Base-by-base conservation (phyloP, 2,329 filamentous ascomycete genomes). In the Laburnicola sp. region DNA sequence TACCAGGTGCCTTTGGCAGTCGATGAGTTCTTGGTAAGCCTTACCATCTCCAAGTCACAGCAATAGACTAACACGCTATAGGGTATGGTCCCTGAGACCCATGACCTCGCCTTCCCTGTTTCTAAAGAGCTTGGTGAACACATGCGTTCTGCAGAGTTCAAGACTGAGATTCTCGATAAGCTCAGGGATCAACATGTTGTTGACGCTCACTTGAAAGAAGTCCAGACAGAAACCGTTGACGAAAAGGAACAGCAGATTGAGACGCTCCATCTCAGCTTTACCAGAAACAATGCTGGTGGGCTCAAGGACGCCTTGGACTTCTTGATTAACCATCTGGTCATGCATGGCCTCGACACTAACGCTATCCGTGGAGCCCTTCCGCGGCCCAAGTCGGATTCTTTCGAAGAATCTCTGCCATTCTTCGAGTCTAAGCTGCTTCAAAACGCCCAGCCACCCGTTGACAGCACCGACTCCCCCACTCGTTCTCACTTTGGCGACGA, bases 1-100 rank as follows among this genome's bases (percentile, higher is more conserved):
- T 99, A 95, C 83, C 94, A 97, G 80, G 93, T 99, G 31, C 93
- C 94, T 56, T 89, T 96, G 71, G 96, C 93, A 64, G 91, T 97
- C 43, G 94, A 99, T 72, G 91, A 94, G 68, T 93, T 99, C 64
- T 77, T 99, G 75, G 86, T 89, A 80, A 44, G 63, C 36, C 45
- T 37, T 22, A 27, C 25, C 9, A 39, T 45, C n/a, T 45, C 37
- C 25, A 7, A 8, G 25, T 6, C 23, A 22, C 22, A 26, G 10
- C 23, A 9, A 11, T 22, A 42, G 50, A 57, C 71, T 79, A 62
- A 77, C 58, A 40, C 16, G 50, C 48, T 28, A 4, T 58, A 89
- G 86, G 92, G 92, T 64, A 97, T 99, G 91, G 93, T 99, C 39
- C 94, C 94, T 3, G 93, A 97, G 76, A 92, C 87, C 60, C 94